Evolutionary conservation across 2,329 filamentous ascomycete species (phyloP), one percentile per base, ranked within the genome.

Genomic region (Hypoxylon sp.): DNA sequence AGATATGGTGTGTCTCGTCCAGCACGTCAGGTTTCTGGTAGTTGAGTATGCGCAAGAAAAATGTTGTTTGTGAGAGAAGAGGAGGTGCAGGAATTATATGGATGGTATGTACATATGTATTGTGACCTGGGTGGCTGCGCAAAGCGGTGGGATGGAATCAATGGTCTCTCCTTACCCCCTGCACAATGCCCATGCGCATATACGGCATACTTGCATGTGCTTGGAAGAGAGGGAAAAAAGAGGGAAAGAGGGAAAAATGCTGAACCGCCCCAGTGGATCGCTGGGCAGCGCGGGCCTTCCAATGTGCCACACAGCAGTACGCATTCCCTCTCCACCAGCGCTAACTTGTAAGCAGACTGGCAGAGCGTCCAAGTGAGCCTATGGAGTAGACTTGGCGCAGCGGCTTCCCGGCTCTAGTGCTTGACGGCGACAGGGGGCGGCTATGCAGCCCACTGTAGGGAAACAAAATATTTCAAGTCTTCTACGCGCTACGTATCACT

Each of bases 51-150:
- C 20, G 8, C n/a, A 49, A 15, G 49, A 46, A 50, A 61, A 51
- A 40, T 18, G 26, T 21, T 29, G 48, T 10, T 42, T 53, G 41
- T 5, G 23, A 38, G n/a, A 48, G 43, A 21, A 31, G 40, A 46
- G 60, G 56, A 60, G 52, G 27, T 40, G 57, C 49, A 20, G 54
- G 48, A 62, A 62, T 62, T 42, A 42, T 42, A 23, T 42, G 21
- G 23, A 38, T 13, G 20, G 7, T 18, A 7, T n/a, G n/a, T n/a
- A 10, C 15, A 11, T 29, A 63, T 60, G 60, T 63, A 61, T 48
- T 45, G n/a, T n/a, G 27, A 41, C 10, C 9, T 41, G 37, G 45
- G 61, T 64, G 61, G 61, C 61, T 64, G 61, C 58, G 61, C 58
- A 63, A 47, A 57, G 60, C 48, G 45, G 56, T 62, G 47, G 56